Percentiles rank a stretch among this genome's conserved stretches.
Evolutionary conservation across 108 stramenopile species (phyloP).

Genomic region (Chaetoceros muelleri): DNA sequence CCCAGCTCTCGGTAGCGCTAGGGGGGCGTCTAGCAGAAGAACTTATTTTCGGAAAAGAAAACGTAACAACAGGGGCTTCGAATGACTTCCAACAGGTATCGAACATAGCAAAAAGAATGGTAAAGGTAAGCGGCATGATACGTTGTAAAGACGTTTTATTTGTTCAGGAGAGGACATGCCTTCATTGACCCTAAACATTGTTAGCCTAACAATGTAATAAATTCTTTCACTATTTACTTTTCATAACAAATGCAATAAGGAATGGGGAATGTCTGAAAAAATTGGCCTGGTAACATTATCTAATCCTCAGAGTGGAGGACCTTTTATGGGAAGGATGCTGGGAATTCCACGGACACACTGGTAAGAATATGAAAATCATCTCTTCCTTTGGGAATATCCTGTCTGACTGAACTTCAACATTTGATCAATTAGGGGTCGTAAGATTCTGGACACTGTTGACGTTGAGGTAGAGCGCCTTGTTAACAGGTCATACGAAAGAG

Average conservation of each 20-base stretch:
- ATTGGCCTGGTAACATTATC: constrained; percentile 59
- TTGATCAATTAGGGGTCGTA: constrained; percentile 13
- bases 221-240: too few species aligned
- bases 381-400: neutral
- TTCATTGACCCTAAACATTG: too few species aligned
- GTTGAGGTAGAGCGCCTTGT: constrained; percentile 61
- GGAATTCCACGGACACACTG: constrained; percentile 43
- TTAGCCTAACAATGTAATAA: too few species aligned
- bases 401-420: neutral
- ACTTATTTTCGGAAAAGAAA: constrained; percentile 79
- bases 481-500: constrained; percentile 46
- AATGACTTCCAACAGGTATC: constrained; percentile 94
- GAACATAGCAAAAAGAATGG: constrained; percentile 90
- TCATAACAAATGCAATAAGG: too few species aligned
- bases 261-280: constrained; percentile 68
- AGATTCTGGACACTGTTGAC: constrained; percentile 41
- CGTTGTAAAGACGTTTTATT: too few species aligned
- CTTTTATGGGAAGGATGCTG: constrained; percentile 44
- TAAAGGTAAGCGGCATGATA: constrained; percentile 86
- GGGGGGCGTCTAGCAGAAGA: constrained; percentile 96
- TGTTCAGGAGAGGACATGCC: too few species aligned
- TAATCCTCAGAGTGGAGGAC: constrained; percentile 18
- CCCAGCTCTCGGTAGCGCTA: constrained; percentile 60
- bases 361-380: constrained; percentile 3
- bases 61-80: constrained; percentile 93